phyloP scores from a whole-genome alignment of 306 rosid genomes.

The Biancaea sappan region DNA sequence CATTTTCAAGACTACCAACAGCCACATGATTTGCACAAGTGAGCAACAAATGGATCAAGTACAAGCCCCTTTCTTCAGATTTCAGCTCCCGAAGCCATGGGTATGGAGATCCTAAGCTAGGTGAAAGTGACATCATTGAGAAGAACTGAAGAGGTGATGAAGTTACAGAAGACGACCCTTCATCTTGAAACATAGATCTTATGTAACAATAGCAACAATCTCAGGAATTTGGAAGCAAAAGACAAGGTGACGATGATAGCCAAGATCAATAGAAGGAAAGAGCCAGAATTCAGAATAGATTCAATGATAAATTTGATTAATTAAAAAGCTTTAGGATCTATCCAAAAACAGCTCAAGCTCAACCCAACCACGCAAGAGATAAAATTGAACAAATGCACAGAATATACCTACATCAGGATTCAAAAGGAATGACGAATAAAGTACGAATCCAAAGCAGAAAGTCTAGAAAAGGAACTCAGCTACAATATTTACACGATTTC shows the following conservation, averaged over 20 bases:
- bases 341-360: slow-evolving; percentile 10
- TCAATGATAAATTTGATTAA: slow-evolving; percentile 20
- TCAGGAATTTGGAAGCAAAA: slow-evolving; percentile 35
- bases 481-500: background rate
- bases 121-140: slow-evolving; percentile 69
- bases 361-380: slow-evolving; percentile 15
- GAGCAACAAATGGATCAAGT: slow-evolving; percentile 71
- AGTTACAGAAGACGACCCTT: slow-evolving; percentile 70
- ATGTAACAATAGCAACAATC: slow-evolving; percentile 43
- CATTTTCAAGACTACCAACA: slow-evolving; percentile 69
- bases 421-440: slow-evolving; percentile 17
- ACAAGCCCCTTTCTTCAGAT: slow-evolving; percentile 83
- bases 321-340: background rate
- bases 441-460: slow-evolving; percentile 26
- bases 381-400: slow-evolving; percentile 8
- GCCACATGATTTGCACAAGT: slow-evolving; percentile 87
- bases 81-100: slow-evolving; percentile 72
- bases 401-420: background rate
- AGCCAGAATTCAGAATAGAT: slow-evolving; percentile 1
- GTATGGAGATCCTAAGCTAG: slow-evolving; percentile 70
- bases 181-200: slow-evolving; percentile 66
- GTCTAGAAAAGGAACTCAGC: background rate
- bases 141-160: slow-evolving; percentile 63
- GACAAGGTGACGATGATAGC: slow-evolving; percentile 4
- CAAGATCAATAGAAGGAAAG: background rate